These are phyloP conservation scores for Diplodia corticola DNA, from an alignment of 2,329 filamentous ascomycete species.

Conservation along the genomic window DNA sequence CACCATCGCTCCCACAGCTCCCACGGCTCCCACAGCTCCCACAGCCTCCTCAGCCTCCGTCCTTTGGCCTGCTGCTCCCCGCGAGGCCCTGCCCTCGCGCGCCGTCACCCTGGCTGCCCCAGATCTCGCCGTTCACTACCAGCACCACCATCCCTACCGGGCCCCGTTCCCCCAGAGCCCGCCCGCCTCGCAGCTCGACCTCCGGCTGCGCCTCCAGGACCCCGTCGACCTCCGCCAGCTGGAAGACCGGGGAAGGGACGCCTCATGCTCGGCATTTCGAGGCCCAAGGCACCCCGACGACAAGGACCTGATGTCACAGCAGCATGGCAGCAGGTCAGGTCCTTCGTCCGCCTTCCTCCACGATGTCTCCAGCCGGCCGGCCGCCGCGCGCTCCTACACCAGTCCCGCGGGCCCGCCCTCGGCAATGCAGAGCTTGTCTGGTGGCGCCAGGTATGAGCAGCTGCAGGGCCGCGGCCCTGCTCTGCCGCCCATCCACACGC, in stretches of 20 bases:
- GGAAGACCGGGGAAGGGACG: slow-evolving; percentile 26
- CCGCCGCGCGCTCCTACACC: slow-evolving; percentile 12
- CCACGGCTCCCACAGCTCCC: no score
- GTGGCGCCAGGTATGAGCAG: slow-evolving; percentile 21
- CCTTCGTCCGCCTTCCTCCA: slow-evolving; percentile 21
- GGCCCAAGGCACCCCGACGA: slow-evolving; percentile 13
- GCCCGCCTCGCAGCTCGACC: slow-evolving; percentile 20
- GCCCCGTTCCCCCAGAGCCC: slow-evolving; percentile 28
- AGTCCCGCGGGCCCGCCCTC: slow-evolving; percentile 7
- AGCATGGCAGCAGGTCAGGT: slow-evolving; percentile 24
- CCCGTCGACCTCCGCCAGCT: slow-evolving; percentile 29
- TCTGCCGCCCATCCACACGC: slow-evolving; percentile 21
- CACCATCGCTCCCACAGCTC: background rate
- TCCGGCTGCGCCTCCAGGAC: slow-evolving; percentile 35
- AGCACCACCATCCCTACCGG: slow-evolving; percentile 35
- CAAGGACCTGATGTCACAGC: slow-evolving; percentile 25
- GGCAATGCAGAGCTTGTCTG: slow-evolving; percentile 21
- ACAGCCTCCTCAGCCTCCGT: background rate
- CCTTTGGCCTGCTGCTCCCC: background rate
- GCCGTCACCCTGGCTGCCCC: slow-evolving; percentile 42
- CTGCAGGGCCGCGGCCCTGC: slow-evolving; percentile 7
- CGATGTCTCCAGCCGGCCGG: slow-evolving; percentile 7
- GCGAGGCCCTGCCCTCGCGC: slow-evolving; percentile 15
- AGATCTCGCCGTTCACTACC: slow-evolving; percentile 38
- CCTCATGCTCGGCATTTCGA: slow-evolving; percentile 34